Evolutionary conservation across 2,329 filamentous ascomycete genomes (phyloP).

Genomic region (Cadophora luteo-olivacea): DNA sequence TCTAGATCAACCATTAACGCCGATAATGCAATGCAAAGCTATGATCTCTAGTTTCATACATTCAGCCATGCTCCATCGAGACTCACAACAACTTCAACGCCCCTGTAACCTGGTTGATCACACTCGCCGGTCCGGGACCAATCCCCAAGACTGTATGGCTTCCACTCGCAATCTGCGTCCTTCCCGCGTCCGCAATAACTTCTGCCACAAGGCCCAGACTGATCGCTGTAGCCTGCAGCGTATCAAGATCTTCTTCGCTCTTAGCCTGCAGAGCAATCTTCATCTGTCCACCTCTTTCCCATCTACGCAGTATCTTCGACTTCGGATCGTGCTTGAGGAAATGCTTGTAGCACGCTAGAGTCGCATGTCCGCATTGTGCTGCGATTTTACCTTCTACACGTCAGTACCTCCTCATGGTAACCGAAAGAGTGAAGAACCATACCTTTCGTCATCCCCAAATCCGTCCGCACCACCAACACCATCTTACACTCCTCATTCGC

Average conservation of each 20-base stretch:
- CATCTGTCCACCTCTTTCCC: slow-evolving; percentile 86
- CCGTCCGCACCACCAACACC: slow-evolving; percentile 88
- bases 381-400: slow-evolving; percentile 83
- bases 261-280: slow-evolving; percentile 94
- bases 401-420: slow-evolving; percentile 19
- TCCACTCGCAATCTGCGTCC: slow-evolving; percentile 94
- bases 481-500: slow-evolving; percentile 88
- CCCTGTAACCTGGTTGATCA: slow-evolving; percentile 87
- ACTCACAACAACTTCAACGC: slow-evolving; percentile 78
- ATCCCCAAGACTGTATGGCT: slow-evolving; percentile 92
- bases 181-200: slow-evolving; percentile 92
- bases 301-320: slow-evolving; percentile 74
- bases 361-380: slow-evolving; percentile 94
- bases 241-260: slow-evolving; percentile 81
- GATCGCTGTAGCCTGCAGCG: slow-evolving; percentile 77
- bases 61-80: not conserved
- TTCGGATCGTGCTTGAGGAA: slow-evolving; percentile 63
- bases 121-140: slow-evolving; percentile 80
- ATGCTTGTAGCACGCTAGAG: slow-evolving; percentile 94
- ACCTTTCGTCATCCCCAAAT: slow-evolving; percentile 98
- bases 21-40: not conserved
- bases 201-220: slow-evolving; percentile 86
- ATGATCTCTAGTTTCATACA: not conserved
- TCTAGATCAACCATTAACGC: not conserved
- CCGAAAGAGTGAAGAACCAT: slow-evolving; percentile 36